These are phyloP conservation scores for Yamadazyma sp. DNA, from an alignment of 805 yeast genomes.

Conservation along the genomic window DNA sequence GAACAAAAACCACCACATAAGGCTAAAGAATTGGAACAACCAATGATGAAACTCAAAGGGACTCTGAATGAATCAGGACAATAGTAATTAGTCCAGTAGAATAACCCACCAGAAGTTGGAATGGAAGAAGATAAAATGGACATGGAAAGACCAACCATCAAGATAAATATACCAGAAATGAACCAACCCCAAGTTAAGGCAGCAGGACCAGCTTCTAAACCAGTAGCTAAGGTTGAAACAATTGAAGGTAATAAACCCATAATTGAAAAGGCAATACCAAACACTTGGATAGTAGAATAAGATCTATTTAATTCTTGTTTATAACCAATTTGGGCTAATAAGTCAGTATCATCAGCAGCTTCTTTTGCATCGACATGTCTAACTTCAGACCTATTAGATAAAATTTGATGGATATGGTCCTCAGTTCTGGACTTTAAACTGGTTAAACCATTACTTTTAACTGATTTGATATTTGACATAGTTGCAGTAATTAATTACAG, in stretches of 20 bases:
- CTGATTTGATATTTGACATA: constrained; percentile 3
- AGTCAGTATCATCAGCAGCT: constrained; percentile 17
- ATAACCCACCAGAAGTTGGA: constrained; percentile 76
- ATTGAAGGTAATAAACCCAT: constrained; percentile 71
- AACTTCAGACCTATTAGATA: constrained; percentile 18
- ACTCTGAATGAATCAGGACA: constrained; percentile 54
- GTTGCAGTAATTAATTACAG: no score
- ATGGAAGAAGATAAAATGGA: constrained; percentile 65
- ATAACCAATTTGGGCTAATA: constrained; percentile 59
- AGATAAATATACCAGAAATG: constrained; percentile 51
- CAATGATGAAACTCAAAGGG: constrained; percentile 60
- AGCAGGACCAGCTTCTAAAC: constrained; percentile 61
- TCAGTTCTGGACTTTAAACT: constrained; percentile 8
- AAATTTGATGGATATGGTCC: constrained; percentile 10
- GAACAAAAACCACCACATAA: constrained; percentile 65
- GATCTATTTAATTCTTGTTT: constrained; percentile 64
- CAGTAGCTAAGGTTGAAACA: constrained; percentile 51
- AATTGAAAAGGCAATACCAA: constrained; percentile 69
- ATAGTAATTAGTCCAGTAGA: constrained; percentile 48
- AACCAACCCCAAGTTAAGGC: constrained; percentile 77
- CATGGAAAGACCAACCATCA: constrained; percentile 60
- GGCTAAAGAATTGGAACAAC: constrained; percentile 66
- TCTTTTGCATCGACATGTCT: constrained; percentile 17
- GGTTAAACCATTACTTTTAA: constrained; percentile 9
- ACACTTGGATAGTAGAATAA: constrained; percentile 60